Evolutionary conservation across 768 basidiomycete genomes (phyloP), one percentile per base, ranked within the genome.

Genomic region (Phaeotremella skinneri): DNA sequence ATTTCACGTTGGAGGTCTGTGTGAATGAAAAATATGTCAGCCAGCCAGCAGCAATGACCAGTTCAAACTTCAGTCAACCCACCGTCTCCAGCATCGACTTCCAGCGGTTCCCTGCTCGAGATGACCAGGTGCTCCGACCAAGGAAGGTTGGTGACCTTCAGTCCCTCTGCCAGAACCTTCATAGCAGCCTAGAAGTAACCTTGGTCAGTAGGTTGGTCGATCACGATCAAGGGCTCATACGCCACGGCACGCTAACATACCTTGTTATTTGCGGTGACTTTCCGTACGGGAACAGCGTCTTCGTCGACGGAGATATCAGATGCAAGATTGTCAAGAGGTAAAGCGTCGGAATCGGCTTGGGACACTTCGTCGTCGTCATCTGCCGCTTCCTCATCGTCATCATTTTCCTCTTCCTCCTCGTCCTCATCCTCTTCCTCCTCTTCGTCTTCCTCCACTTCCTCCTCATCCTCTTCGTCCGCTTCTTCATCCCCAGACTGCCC

Each of bases 1-100:
- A 97, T 84, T 79, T 99, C 96, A 58, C 96, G 88, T 66, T 90
- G 88, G 25, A 99, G 81, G 77, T 98, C 94, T 72, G 76, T 92
- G 88, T 52, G 49, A n/a, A n/a, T n/a, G 13, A 55, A 13, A 62
- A 54, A 49, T 74, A 68, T 39, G 63, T 64, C 2, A 59, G 49
- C 5, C 52, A 48, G 16, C 58, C 49, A 37, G 52, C 17, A 34
- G 14, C 17, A 4, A 30, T 42, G 32, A 47, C 50, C 49, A 57
- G 37, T 47, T 49, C 9, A 25, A 13, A n/a, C n/a, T 1, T 16
- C 16, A 50, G 9, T 14, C 16, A 27, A 45, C 70, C 54, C 47
- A 72, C 70, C 71, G 59, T 73, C 71, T 32, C 56, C 41, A 17
- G 69, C 62, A 49, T 73, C 71, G 2, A 73, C 71, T 4, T 69